Evolutionary conservation across 148 eudicot species (phyloP), one percentile per base, ranked within the genome.

Genomic region (Camellia granthamiana): DNA sequence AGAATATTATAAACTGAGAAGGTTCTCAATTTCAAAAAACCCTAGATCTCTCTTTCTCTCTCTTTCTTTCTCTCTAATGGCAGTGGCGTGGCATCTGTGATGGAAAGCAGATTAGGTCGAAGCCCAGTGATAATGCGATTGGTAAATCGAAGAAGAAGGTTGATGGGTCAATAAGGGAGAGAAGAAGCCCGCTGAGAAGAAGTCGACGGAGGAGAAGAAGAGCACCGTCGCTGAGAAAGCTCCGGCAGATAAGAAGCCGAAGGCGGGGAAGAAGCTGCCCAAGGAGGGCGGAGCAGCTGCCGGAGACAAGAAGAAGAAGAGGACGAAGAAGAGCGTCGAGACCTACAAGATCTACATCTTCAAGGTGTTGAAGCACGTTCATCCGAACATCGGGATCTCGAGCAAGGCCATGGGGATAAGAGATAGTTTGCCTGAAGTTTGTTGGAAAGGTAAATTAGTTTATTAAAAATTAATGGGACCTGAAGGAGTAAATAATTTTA

Each of bases 321-420:
- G 86, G 70, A 2, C 64, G 75, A 89, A 89, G 89, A 89, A 89
- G 78, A 89, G 85, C 78, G 88, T 87, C 0, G 92, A 87, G 69
- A 89, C 92, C 5, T 89, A 89, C 91, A 89, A 89, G 91, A 89
- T 89, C 82, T 89, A 89, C 86, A 89, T 89, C 84, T 89, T 89
- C 85, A 89, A 89, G 82, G 91, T 89, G 21, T 74, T 89, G 55
- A 89, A 89, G 77, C 90, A 89, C 56, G 92, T 89, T 1, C 92
- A 89, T 43, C 92, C 90, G 1, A 90, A 89, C 72, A 89, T 89
- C 14, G 92, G 92, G 6, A 89, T 89, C 43, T 89, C 92, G 0
- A 87, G 90, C 85, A 89, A 89, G 84, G 92, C 92, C 0, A 89
- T 89, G 91, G 87, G 90, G 15, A 89, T 89, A 1, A 30, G 38